Evolutionary conservation across 2,329 filamentous ascomycete genomes (phyloP).

Genomic region (Colletotrichum theobromicola): DNA sequence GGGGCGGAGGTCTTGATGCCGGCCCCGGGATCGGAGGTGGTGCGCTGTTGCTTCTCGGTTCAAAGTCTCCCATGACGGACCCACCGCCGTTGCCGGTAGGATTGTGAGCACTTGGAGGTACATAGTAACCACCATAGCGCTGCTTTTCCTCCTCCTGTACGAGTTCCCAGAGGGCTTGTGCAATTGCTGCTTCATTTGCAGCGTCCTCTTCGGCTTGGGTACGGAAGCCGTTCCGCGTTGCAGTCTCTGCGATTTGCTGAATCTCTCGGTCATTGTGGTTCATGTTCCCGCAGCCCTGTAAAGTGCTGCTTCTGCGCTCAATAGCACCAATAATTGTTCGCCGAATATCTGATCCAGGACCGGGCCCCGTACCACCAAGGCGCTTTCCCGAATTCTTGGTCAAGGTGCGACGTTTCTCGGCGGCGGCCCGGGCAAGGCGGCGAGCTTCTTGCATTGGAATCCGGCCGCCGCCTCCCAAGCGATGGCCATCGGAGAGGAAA

Average conservation of each 20-base stretch:
- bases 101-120: slow-evolving; percentile 52
- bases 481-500: slow-evolving; percentile 78
- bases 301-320: slow-evolving; percentile 69
- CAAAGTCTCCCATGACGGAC: slow-evolving; percentile 30
- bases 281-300: slow-evolving; percentile 78
- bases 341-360: slow-evolving; percentile 70
- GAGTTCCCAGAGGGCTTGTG: slow-evolving; percentile 84
- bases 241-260: slow-evolving; percentile 65
- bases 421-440: slow-evolving; percentile 74
- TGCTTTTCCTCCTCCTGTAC: slow-evolving; percentile 77
- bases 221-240: slow-evolving; percentile 74
- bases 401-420: slow-evolving; percentile 69
- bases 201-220: slow-evolving; percentile 89
- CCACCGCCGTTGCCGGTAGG: slow-evolving; percentile 51
- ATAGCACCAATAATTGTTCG: slow-evolving; percentile 75
- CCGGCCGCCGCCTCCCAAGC: slow-evolving; percentile 66
- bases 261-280: slow-evolving; percentile 71
- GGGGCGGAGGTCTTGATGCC: slow-evolving; percentile 20
- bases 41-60: slow-evolving; percentile 4
- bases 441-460: slow-evolving; percentile 77
- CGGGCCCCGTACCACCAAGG: slow-evolving; percentile 66
- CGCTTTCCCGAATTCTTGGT: slow-evolving; percentile 70
- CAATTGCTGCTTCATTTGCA: slow-evolving; percentile 86
- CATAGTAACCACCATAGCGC: slow-evolving; percentile 61
- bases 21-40: slow-evolving; percentile 5